phyloP scores from a whole-genome alignment of 2,329 filamentous ascomycete species.

The Drechslera avenae region DNA sequence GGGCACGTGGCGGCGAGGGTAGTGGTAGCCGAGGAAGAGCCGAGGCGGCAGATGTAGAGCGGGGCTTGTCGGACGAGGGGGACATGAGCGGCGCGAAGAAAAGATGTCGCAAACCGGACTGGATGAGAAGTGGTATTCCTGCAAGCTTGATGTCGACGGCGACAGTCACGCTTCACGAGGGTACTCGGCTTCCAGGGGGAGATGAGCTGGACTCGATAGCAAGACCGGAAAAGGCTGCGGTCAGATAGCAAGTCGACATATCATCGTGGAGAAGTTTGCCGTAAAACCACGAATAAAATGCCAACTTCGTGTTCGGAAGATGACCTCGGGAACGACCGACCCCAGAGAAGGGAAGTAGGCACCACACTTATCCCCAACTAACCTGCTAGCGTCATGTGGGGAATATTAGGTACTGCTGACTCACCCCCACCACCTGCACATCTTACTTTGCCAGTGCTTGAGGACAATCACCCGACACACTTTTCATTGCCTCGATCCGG shows the following conservation, averaged over 20 bases:
- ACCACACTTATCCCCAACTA: too few species aligned
- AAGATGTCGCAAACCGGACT: constrained; percentile 25
- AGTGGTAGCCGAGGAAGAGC: not conserved
- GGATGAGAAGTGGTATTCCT: constrained; percentile 27
- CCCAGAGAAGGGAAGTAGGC: too few species aligned
- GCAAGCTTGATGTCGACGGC: constrained; percentile 26
- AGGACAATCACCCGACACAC: too few species aligned
- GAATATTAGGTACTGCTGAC: too few species aligned
- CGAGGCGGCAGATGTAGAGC: constrained; percentile 10
- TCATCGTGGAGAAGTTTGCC: too few species aligned
- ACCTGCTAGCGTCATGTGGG: too few species aligned
- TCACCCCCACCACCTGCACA: too few species aligned
- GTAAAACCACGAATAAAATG: too few species aligned
- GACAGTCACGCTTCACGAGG: constrained; percentile 18
- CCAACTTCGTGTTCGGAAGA: too few species aligned
- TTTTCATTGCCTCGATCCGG: too few species aligned
- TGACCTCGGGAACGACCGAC: too few species aligned
- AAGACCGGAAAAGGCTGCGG: not conserved
- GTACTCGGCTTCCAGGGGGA: constrained; percentile 1
- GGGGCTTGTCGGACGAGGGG: not conserved
- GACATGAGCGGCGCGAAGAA: constrained; percentile 10
- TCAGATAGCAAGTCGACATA: not conserved
- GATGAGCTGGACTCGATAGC: not conserved
- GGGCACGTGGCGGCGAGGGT: constrained; percentile 8
- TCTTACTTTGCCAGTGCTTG: too few species aligned